Base-by-base conservation (phyloP, 129 eudicot species). In the Flaveria ramosissima region DNA sequence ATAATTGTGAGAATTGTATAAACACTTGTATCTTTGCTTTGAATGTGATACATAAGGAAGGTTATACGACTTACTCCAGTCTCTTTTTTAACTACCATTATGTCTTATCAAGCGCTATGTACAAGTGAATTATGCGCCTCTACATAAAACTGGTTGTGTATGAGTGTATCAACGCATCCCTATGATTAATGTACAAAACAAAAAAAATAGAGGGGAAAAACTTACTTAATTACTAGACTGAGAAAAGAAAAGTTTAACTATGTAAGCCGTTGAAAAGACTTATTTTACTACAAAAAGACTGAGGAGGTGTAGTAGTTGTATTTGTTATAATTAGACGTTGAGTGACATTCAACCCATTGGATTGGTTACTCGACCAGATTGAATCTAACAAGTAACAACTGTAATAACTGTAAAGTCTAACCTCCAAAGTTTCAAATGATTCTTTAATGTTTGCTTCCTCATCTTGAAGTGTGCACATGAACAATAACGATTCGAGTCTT, bases 381-480 rank as follows among this genome's bases (percentile, higher is more conserved):
- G 41, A 26, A 41, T 5, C 3, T 61, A 27, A 26, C 67, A 61
- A 24, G 12, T 63, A 36, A 14, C 20, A 63, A 63, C 13, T 63
- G 15, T 21, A 59, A 71, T 1, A 74, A 80, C 57, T 51, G 64
- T n/a, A 45, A 59, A 24, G 71, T 21, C 65, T 71, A 84, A 80
- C 92, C 92, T 88, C 92, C 67, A 88, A 63, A 36, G 81, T 83
- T 55, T 56, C 66, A n/a, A 88, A 83, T 61, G 82, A 80, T 74
- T 88, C 92, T 77, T 77, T 88, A 47, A 88, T 66, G 15, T 64
- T 62, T 47, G 82, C 66, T 59, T 71, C 78, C 45, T 88, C 92
- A 20, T 88, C 89, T 43, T 77, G 83, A 76, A 88, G 77, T 1
- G 85, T 77, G 78, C 86, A 76, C 92, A 88, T 88, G 71, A 88